These are phyloP conservation scores for Entomophthora muscae DNA, from an alignment of 371 early-diverging fungal species.

Conservation along the genomic window DNA sequence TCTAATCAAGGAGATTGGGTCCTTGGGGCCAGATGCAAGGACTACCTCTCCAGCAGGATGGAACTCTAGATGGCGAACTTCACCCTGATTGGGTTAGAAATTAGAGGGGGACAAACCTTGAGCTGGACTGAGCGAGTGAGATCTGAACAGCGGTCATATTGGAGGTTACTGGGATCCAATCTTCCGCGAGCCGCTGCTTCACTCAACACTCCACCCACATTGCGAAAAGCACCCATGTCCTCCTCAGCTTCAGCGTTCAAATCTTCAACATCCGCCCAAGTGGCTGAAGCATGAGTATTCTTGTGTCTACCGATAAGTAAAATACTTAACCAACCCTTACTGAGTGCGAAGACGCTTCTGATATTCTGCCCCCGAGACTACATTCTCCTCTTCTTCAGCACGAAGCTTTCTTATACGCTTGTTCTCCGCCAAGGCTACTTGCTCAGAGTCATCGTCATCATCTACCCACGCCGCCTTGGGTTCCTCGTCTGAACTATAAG, in stretches of 20 bases:
- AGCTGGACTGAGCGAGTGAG: constrained; percentile 13
- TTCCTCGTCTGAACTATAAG: not conserved
- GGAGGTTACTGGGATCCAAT: constrained; percentile 12
- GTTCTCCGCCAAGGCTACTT: constrained; percentile 34
- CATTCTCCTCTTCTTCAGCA: constrained; percentile 45
- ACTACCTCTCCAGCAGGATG: constrained; percentile 81
- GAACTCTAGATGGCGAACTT: constrained; percentile 56
- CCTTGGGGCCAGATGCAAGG: constrained; percentile 67
- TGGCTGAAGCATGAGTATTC: not conserved
- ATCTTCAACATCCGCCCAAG: constrained; percentile 7
- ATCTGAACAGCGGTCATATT: constrained; percentile 17
- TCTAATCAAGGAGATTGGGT: constrained; percentile 66
- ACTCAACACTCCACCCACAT: not conserved
- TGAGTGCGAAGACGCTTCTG: constrained; percentile 62
- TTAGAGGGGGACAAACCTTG: constrained; percentile 6
- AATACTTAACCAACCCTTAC: constrained; percentile 22
- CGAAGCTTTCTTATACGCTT: constrained; percentile 63
- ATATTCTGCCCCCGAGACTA: constrained; percentile 56
- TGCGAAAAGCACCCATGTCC: constrained; percentile 1
- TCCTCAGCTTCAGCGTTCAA: constrained; percentile 11
- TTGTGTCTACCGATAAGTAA: not conserved
- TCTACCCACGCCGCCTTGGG: constrained; percentile 51
- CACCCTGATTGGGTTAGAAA: constrained; percentile 19
- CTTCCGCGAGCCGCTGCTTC: constrained; percentile 12
- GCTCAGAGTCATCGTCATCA: constrained; percentile 41